These are phyloP conservation scores for Cystofilobasidium bisporidii DNA, from an alignment of 768 basidiomycete genomes.

Conservation along the genomic window DNA sequence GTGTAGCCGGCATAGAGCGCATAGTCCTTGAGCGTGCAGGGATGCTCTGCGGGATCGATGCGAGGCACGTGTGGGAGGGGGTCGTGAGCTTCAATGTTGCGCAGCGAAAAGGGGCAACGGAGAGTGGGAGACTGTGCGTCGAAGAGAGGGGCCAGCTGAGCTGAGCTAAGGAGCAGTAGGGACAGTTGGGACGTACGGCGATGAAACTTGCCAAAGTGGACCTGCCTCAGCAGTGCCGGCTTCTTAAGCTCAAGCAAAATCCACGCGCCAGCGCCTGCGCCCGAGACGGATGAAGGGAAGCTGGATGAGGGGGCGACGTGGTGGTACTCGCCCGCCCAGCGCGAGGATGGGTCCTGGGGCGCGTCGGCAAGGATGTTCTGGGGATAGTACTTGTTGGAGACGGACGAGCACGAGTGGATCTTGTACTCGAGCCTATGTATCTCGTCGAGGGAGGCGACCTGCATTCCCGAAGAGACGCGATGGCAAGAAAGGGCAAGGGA, in stretches of 20 bases:
- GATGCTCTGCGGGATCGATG: slow-evolving; percentile 26
- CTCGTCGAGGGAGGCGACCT: neutral
- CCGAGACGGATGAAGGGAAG: no score
- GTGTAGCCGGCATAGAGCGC: slow-evolving; percentile 27
- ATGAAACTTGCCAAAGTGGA: slow-evolving; percentile 29
- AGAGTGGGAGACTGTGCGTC: neutral
- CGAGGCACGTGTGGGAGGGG: neutral
- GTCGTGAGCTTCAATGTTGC: no score
- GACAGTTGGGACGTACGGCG: slow-evolving; percentile 12
- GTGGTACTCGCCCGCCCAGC: slow-evolving; percentile 28
- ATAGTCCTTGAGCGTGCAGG: slow-evolving; percentile 30
- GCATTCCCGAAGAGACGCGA: neutral
- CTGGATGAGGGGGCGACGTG: no score
- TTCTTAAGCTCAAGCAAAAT: slow-evolving; percentile 24
- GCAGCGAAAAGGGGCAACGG: neutral
- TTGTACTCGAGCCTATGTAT: neutral
- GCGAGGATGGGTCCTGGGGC: slow-evolving; percentile 26
- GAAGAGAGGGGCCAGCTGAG: neutral
- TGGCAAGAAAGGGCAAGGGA: neutral
- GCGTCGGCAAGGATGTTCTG: slow-evolving; percentile 24
- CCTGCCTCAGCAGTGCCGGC: slow-evolving; percentile 17
- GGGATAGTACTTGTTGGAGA: slow-evolving; percentile 9
- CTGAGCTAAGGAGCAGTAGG: no score
- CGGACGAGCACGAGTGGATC: slow-evolving; percentile 1
- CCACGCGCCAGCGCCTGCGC: slow-evolving; percentile 24